phyloP scores from a whole-genome alignment of 805 yeast species.

The Metschnikowia dekortorum region DNA sequence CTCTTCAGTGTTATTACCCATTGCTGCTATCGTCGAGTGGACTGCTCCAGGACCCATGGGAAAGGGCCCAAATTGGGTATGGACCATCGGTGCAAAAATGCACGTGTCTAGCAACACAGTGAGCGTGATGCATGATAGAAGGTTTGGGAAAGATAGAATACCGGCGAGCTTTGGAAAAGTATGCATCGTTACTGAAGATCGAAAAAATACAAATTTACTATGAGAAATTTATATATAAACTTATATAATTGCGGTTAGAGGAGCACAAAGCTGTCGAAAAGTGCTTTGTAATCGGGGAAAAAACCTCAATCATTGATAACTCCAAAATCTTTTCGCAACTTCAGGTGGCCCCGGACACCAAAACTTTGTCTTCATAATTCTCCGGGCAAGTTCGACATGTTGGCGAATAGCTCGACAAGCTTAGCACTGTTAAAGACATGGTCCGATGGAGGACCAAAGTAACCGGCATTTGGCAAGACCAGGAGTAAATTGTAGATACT shows the following conservation, averaged over 20 bases:
- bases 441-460: conserved; percentile 45
- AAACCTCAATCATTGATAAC: background rate
- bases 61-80: background rate
- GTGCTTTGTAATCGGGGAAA: background rate
- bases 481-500: conserved; percentile 44
- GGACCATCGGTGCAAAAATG: conserved; percentile 1
- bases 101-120: conserved; percentile 1
- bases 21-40: background rate
- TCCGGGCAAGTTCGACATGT: conserved; percentile 23
- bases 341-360: background rate
- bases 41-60: background rate
- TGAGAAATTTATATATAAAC: background rate
- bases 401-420: conserved; percentile 41
- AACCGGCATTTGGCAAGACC: conserved; percentile 56
- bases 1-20: background rate
- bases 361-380: conserved; percentile 1
- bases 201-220: background rate
- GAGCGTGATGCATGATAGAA: conserved; percentile 1
- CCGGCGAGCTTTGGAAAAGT: background rate
- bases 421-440: conserved; percentile 53
- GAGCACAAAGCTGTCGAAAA: background rate
- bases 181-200: background rate
- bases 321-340: background rate
- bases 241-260: background rate
- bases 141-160: background rate